Evolutionary conservation across 352 stramenopile species (phyloP), one percentile per base, ranked within the genome.

Genomic region (Phytophthora sojae): DNA sequence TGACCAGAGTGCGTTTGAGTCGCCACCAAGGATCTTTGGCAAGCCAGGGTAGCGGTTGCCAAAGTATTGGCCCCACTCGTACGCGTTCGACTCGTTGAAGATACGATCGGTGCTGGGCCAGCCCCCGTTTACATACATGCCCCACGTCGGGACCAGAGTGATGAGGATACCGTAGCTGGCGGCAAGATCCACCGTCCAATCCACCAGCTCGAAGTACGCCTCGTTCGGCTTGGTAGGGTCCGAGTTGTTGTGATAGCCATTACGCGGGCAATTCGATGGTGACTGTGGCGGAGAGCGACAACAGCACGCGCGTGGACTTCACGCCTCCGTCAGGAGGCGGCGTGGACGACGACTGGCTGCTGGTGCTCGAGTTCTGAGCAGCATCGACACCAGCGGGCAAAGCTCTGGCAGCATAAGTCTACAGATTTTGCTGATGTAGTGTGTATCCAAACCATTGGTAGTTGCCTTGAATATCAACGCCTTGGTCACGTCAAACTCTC

Each of bases 261-360:
- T 73, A 61, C 50, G 64, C 60, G 29, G n/a, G 29, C 9, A 57
- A 44, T 35, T 64, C 50, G 0, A 64, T 42, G 2, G 55, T 77
- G 7, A 55, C 6, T 23, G 55, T 70, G 14, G 42, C 64, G 29
- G 55, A 49, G 4, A 32, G n/a, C 30, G 58, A 23, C 11, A 62
- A 63, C 11, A 32, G 8, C 23, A 73, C 47, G 8, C 69, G 69
- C 21, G 49, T 70, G 15, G 64, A 73, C 42, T 77, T 77, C 26
- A 64, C 23, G 3, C 64, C 64, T 37, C 70, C 70, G 3, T 64
- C 70, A 14, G 32, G 26, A 17, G 64, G 59, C 6, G 37, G 64
- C n/a, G 44, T 77, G 17, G 70, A 73, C 44, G 6, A 66, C n/a
- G 69, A 77, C 39, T 73, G 70, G 64, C 59, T 77, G 15, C 47